Percentiles rank a stretch among this genome's conserved stretches.
Conservation (phyloP, 148 eudicot species). For the Rhododendron ovatum region DNA sequence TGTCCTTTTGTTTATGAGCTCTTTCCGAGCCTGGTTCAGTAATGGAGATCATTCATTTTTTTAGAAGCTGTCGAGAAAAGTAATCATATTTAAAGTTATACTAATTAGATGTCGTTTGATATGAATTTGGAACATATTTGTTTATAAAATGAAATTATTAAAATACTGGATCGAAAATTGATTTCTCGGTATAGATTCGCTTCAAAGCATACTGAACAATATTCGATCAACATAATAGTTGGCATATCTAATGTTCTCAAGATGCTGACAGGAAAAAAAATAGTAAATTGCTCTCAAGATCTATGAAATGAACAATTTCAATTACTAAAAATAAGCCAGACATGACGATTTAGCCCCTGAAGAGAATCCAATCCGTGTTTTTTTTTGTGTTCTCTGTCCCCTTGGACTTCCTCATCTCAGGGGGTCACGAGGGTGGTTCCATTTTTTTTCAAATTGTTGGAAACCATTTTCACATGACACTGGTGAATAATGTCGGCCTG, state of each 20-base stretch:
- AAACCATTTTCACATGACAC: constrained; percentile 1
- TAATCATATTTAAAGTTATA: neutral
- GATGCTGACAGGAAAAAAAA: neutral
- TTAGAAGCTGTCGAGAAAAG: neutral
- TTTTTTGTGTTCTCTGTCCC: neutral
- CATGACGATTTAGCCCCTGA: neutral
- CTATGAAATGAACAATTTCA: neutral
- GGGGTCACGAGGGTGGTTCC: neutral
- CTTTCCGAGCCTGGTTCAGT: neutral
- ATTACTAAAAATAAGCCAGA: neutral
- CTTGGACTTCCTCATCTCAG: neutral
- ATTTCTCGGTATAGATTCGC: neutral
- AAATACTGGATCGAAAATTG: neutral
- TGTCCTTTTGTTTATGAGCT: neutral
- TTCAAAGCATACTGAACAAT: neutral
- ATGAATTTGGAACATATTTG: neutral
- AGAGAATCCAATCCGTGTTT: neutral
- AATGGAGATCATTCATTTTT: neutral
- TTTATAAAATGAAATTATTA: neutral
- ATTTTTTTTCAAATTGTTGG: neutral
- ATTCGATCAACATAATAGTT: neutral
- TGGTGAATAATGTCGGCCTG: constrained; percentile 1
- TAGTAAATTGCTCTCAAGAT: neutral
- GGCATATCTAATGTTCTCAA: neutral
- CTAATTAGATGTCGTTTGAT: neutral